These are phyloP conservation scores for Phlebopus sp. DNA, from an alignment of 1,284 basidiomycete species.

Conservation along the genomic window DNA sequence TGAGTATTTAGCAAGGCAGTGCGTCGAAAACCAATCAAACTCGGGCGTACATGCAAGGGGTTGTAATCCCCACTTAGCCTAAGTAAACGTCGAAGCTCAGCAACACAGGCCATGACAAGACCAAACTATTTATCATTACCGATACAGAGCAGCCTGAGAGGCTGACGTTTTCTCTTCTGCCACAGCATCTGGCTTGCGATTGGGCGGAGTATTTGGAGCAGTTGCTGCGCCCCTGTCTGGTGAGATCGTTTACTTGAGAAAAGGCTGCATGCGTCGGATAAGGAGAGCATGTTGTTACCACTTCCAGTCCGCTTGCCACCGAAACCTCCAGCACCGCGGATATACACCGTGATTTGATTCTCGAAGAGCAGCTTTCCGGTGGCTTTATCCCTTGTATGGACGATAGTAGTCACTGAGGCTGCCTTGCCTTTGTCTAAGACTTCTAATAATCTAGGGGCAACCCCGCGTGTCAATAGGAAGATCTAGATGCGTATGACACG, in stretches of 20 bases:
- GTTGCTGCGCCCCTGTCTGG: conserved; percentile 89
- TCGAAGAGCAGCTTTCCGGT: conserved; percentile 87
- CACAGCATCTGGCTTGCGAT: conserved; percentile 80
- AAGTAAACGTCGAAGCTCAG: conserved; percentile 5
- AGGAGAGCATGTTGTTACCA: conserved; percentile 43
- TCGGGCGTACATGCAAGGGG: conserved; percentile 77
- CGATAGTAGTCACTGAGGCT: conserved; percentile 78
- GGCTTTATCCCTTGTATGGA: conserved; percentile 77
- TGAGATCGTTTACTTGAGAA: background rate
- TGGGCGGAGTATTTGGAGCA: conserved; percentile 81
- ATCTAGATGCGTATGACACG: conserved; percentile 14
- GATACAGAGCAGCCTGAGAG: conserved; percentile 88
- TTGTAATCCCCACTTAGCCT: conserved; percentile 89
- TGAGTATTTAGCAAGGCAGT: background rate
- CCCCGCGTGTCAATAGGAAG: conserved; percentile 4
- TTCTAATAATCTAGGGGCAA: conserved; percentile 58
- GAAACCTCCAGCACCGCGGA: conserved; percentile 94
- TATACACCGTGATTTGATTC: conserved; percentile 90
- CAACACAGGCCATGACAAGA: background rate
- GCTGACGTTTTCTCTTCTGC: conserved; percentile 82
- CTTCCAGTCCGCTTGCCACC: conserved; percentile 86
- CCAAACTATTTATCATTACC: conserved; percentile 45
- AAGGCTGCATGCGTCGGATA: background rate
- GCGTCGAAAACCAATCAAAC: background rate
- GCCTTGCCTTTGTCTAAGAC: conserved; percentile 92